Evolutionary conservation across 371 early-diverging fungal genomes (phyloP), one percentile per base, ranked within the genome.

Genomic region (Sporodiniella umbellata): DNA sequence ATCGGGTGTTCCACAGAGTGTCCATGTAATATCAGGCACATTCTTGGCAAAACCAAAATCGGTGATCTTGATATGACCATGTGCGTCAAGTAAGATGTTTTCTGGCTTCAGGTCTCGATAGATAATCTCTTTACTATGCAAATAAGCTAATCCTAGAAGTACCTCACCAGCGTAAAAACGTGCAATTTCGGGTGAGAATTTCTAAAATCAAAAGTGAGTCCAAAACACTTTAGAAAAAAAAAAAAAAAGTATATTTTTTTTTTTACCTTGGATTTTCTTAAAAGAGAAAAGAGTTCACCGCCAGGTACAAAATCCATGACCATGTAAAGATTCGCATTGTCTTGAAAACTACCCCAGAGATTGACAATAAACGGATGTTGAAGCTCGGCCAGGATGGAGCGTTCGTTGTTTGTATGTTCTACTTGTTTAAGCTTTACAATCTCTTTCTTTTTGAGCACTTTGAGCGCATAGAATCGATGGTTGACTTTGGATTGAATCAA

Each of bases 1-100:
- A 62, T 99, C 99, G 8, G 99, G 99, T 21, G 99, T 99, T 15
- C 99, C 99, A 64, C 98, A 99, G 23, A 99, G 80, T 22, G 97
- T 98, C 95, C 95, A 95, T 12, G 97, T 98, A 51, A 89, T 86
- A 60, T 72, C 62, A 7, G 90, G 88, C 0, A 98, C 92, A 56
- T 87, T 73, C 63, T 98, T 99, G 38, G 99, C 96, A 79, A 99
- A 99, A 2, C 99, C 99, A 79, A 99, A 97, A 73, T 99, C 99
- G 4, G 96, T 96, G 48, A 99, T 92, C 75, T 96, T 96, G 62
- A 99, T 92, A 70, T 99, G 95, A 3, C 99, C 99, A 49, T 81
- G 79, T n/a, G 75, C 68, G 59, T 91, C 93, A 43, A 99, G 70
- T 35, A 99, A 64, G 47, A 98, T 66, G 68, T 98, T 98, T 69